Evolutionary conservation across 768 basidiomycete species (phyloP), one percentile per base, ranked within the genome.

Genomic region (Tremella yokohamensis): DNA sequence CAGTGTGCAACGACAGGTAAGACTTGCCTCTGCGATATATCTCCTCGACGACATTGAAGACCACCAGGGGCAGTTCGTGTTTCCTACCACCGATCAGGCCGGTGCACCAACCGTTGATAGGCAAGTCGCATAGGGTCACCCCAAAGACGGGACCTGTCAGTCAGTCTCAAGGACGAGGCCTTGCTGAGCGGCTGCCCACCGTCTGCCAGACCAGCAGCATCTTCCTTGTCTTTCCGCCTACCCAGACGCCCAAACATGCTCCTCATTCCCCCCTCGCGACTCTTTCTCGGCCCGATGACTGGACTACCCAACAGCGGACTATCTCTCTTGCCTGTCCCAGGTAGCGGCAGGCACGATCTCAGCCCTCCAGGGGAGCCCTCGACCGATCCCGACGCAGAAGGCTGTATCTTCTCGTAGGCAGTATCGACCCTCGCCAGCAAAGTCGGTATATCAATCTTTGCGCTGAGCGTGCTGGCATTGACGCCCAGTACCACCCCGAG

Each of bases 1-100:
- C 48, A 13, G 20, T 15, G 50, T 29, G 25, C 26, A 29, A 24
- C 22, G 3, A 40, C 12, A n/a, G n/a, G 22, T 11, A 37, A 22
- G 24, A 63, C 67, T 56, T 38, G 66, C 73, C 73, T 44, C 70
- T 45, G 26, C 65, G 62, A 54, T 70, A 72, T 20, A 74, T 72
- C 61, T 74, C 70, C 44, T 74, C 73, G 9, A 70, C 63, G 2
- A 70, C 57, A 6, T 62, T 62, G 53, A 70, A 72, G 37, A 74
- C 64, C 2, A 72, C 60, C 8, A 70, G 47, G 15, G 73, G 73
- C 15, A 74, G 49, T 40, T 72, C 68, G 48, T 72, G 70, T 15
- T 55, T 53, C 40, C 70, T 66, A 18, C 68, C 66, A 1, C 70
- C 70, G 40, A 74, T 70, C 37, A 66, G 45, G 15, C 60, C 58